Conservation (phyloP, 345 rosid genomes). For the Ceriops tagal region DNA sequence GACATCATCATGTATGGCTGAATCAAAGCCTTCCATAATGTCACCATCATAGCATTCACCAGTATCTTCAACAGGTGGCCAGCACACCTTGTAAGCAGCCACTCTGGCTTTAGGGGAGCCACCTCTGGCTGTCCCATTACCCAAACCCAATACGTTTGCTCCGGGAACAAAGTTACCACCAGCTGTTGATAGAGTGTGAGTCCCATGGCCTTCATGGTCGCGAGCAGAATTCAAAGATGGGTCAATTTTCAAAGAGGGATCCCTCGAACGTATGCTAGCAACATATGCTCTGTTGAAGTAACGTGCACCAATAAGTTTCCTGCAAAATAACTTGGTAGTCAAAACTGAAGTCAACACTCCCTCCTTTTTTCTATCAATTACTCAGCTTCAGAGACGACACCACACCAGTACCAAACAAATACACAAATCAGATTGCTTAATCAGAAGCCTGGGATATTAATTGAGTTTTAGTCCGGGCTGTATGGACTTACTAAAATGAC, state of each 20-base stretch:
- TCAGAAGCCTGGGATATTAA: no score
- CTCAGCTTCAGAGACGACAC: no score
- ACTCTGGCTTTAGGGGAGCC: constrained; percentile 62
- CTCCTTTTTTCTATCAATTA: no score
- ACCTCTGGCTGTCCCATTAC: constrained; percentile 64
- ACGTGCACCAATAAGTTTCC: constrained; percentile 66
- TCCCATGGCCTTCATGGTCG: constrained; percentile 53
- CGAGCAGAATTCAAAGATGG: constrained; percentile 29
- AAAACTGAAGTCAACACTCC: neutral
- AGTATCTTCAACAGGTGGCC: constrained; percentile 33
- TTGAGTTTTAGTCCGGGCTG: no score
- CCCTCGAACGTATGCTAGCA: constrained; percentile 29
- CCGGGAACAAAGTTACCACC: constrained; percentile 50
- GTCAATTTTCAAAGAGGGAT: neutral
- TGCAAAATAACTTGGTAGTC: neutral
- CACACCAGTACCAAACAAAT: no score
- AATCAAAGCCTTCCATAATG: constrained; percentile 48
- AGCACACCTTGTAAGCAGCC: constrained; percentile 61
- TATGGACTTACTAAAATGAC: no score
- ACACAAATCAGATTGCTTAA: no score
- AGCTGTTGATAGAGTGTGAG: constrained; percentile 63
- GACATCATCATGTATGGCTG: constrained; percentile 51
- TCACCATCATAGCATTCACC: constrained; percentile 46
- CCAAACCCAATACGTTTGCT: constrained; percentile 42
- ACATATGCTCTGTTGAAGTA: constrained; percentile 55